Evolutionary conservation across 2,329 filamentous ascomycete genomes (phyloP).

Genomic region (Cercospora zeina): DNA sequence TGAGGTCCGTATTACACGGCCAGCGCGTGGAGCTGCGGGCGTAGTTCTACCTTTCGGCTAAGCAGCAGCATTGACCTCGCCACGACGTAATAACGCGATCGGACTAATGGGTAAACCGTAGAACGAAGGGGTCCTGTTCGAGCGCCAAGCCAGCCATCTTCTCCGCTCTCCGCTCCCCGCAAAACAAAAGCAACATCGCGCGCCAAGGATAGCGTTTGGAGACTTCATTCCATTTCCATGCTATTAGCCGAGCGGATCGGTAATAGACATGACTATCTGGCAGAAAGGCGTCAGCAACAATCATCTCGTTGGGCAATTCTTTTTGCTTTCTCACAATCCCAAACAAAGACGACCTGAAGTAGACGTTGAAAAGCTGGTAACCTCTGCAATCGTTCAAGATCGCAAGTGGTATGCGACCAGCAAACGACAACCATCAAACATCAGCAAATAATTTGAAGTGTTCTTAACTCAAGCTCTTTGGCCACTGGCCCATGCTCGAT

Average conservation of each 20-base stretch:
- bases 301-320: too few species aligned
- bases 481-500: neutral
- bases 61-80: neutral
- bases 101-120: neutral
- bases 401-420: neutral
- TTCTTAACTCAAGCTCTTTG: neutral
- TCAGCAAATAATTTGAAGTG: neutral
- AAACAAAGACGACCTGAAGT: too few species aligned
- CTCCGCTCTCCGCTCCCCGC: neutral
- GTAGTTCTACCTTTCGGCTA: conserved; percentile 3
- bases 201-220: neutral
- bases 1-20: neutral
- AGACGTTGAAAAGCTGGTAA: too few species aligned
- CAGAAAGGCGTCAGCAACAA: too few species aligned
- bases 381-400: neutral
- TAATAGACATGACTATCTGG: too few species aligned
- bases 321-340: too few species aligned
- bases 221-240: too few species aligned
- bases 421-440: neutral
- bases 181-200: neutral
- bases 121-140: neutral
- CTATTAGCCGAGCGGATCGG: too few species aligned
- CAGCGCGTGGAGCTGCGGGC: neutral
- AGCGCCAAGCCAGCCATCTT: neutral
- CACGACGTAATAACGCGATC: conserved; percentile 5